Percentiles rank a stretch among this genome's conserved stretches.
phyloP scores from a whole-genome alignment of 1,139 yeast species.

The Geotrichum carabidarum region DNA sequence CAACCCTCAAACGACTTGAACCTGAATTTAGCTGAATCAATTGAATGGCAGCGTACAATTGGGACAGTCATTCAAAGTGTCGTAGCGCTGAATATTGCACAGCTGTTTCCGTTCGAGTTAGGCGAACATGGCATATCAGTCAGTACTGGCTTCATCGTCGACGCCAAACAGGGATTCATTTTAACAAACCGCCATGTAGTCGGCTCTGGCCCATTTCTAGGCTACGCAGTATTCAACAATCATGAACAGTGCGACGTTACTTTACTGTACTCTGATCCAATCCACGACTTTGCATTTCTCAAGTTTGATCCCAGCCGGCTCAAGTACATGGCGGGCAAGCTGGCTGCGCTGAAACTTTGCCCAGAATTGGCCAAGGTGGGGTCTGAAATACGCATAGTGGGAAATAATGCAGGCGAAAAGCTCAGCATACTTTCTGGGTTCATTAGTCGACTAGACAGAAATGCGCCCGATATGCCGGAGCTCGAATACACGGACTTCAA shows the following conservation, averaged over 20 bases:
- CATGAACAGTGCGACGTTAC: conserved; percentile 89
- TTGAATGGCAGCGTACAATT: conserved; percentile 75
- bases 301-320: conserved; percentile 67
- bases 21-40: conserved; percentile 18
- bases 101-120: conserved; percentile 81
- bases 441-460: conserved; percentile 84
- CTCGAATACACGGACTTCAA: conserved; percentile 85
- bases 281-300: conserved; percentile 85
- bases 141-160: conserved; percentile 96
- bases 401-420: conserved; percentile 96
- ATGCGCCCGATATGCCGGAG: conserved; percentile 90
- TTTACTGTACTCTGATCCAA: conserved; percentile 53
- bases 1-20: too few relatives aligned
- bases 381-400: conserved; percentile 86
- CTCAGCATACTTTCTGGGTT: conserved; percentile 83
- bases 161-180: conserved; percentile 70
- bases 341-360: conserved; percentile 52
- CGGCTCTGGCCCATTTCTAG: conserved; percentile 90
- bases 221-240: conserved; percentile 87
- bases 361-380: conserved; percentile 88
- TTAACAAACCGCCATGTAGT: conserved; percentile 92
- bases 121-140: conserved; percentile 78
- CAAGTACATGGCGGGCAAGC: conserved; percentile 63
- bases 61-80: conserved; percentile 78
- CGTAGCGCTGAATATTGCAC: conserved; percentile 84